Evolutionary conservation across 2,329 filamentous ascomycete species (phyloP), one percentile per base, ranked within the genome.

Genomic region (Aphanocladium album): DNA sequence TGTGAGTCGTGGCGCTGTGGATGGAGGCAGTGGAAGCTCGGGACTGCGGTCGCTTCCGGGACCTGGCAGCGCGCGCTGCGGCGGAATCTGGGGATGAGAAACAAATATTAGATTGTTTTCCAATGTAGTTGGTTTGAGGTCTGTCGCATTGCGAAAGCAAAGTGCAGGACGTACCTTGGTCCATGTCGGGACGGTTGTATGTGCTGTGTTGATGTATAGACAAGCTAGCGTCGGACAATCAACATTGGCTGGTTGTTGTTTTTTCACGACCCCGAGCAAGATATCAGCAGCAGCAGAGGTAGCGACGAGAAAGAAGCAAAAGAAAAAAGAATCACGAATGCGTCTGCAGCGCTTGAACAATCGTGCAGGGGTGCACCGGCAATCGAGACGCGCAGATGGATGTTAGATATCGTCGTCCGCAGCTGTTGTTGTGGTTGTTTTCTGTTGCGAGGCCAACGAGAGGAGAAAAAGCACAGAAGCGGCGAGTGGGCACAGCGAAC

Each of bases 21-120:
- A 83, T 77, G 14, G 83, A 85, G 23, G 81, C 78, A 30, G 82
- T 85, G 35, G 82, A 85, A 57, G 78, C 83, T 67, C 80, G 77
- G 54, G 82, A 85, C 61, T 79, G 76, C 39, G 82, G 76, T 64
- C 82, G 79, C 70, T 79, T 81, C 67, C 77, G 76, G 51, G 78
- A 72, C 67, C 80, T 78, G 63, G 69, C 66, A 55, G 67, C 67
- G 58, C 69, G 69, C 66, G 70, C 72, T 55, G 69, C 64, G 64
- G 69, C 64, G 33, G 62, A 60, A 66, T 72, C 61, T 74, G 67
- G 68, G 66, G 63, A n/a, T n/a, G n/a, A n/a, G 65, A 51, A 49
- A 41, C n/a, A 62, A 55, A 35, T 35, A 35, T 49, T 49, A 62
- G 43, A 50, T 21, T 27, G 17, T 23, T n/a, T 19, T 35, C 30